Percentiles rank a stretch among this genome's conserved stretches.
Conservation (phyloP, 441 rosid species). For the Populus tomentosa region DNA sequence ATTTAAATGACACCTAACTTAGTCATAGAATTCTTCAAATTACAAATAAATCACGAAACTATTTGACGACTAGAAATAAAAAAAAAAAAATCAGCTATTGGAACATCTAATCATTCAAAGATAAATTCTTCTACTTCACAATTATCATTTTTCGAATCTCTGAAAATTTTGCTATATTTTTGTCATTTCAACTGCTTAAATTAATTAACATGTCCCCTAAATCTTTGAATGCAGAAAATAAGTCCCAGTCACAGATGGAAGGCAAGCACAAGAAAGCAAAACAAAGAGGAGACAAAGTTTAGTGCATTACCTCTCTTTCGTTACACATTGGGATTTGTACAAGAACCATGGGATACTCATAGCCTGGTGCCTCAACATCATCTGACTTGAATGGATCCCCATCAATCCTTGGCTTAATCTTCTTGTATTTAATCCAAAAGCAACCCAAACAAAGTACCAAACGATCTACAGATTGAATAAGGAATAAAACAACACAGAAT, state of each 20-base stretch:
- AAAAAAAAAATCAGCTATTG: no score
- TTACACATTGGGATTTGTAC: constrained; percentile 98
- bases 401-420: constrained; percentile 57
- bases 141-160: not conserved
- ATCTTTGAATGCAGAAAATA: not conserved
- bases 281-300: not conserved
- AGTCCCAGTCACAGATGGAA: not conserved
- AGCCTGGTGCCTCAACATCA: constrained; percentile 52
- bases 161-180: not conserved
- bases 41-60: no score
- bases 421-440: constrained; percentile 82
- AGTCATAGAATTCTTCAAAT: not conserved
- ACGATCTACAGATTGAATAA: constrained; percentile 81
- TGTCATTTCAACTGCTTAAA: constrained; percentile 2
- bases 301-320: constrained; percentile 68
- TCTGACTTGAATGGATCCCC: constrained; percentile 57
- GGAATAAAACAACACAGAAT: constrained; percentile 70
- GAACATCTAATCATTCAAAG: no score
- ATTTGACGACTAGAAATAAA: no score
- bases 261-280: constrained; percentile 4
- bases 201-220: not conserved
- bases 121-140: no score
- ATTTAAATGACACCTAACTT: not conserved
- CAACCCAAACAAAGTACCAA: constrained; percentile 74
- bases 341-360: constrained; percentile 81